phyloP scores from a whole-genome alignment of 768 basidiomycete species.

The Russula vinacea region DNA sequence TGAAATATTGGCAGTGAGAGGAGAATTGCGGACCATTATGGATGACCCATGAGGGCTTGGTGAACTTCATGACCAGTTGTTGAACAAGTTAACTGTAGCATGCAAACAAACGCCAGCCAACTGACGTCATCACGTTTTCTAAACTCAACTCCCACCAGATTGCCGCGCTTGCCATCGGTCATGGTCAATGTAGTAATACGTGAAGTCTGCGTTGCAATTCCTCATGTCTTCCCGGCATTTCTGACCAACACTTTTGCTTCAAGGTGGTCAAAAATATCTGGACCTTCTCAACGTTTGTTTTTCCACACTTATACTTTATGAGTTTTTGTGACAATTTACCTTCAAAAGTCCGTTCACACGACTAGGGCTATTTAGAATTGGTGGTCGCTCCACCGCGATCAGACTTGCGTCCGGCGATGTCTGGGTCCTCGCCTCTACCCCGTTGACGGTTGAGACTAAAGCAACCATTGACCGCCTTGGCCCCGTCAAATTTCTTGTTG shows the following conservation, averaged over 20 bases:
- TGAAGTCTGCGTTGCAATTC: constrained; percentile 36
- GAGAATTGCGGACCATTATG: constrained; percentile 57
- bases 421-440: constrained; percentile 82
- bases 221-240: neutral
- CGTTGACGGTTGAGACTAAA: constrained; percentile 63
- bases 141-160: neutral
- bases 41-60: constrained; percentile 84
- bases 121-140: neutral
- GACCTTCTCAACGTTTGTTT: constrained; percentile 59
- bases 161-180: no score
- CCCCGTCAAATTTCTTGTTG: constrained; percentile 64
- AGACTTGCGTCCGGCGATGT: constrained; percentile 64
- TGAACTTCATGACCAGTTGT: constrained; percentile 63
- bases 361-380: constrained; percentile 65
- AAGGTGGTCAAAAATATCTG: constrained; percentile 49
- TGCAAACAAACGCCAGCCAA: neutral
- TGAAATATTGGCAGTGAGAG: constrained; percentile 9
- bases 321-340: neutral
- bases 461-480: constrained; percentile 60
- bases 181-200: constrained; percentile 42
- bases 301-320: neutral
- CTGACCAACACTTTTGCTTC: neutral
- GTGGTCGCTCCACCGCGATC: constrained; percentile 81
- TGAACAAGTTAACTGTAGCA: neutral
- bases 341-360: constrained; percentile 59